These are phyloP conservation scores for Colletotrichum sojae DNA, from an alignment of 2,329 filamentous ascomycete genomes.

Conservation along the genomic window DNA sequence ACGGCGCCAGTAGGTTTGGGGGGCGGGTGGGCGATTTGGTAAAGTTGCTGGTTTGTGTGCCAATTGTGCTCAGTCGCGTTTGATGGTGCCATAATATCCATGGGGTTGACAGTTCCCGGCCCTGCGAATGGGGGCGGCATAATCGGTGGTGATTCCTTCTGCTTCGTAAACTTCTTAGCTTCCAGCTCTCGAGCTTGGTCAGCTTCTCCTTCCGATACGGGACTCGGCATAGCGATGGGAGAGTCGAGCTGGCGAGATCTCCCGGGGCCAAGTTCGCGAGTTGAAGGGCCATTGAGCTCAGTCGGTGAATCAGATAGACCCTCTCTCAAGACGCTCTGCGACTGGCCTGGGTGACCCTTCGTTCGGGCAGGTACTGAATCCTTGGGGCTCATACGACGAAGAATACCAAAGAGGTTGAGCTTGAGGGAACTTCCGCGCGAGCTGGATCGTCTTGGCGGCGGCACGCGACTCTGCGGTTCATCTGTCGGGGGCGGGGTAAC, in stretches of 20 bases:
- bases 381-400: slow-evolving; percentile 50
- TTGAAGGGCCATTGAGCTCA: slow-evolving; percentile 42
- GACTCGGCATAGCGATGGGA: slow-evolving; percentile 29
- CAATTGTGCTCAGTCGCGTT: slow-evolving; percentile 52
- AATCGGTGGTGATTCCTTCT: slow-evolving; percentile 36
- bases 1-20: slow-evolving; percentile 37
- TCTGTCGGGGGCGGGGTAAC: slow-evolving; percentile 45
- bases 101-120: slow-evolving; percentile 66
- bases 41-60: slow-evolving; percentile 52
- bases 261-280: slow-evolving; percentile 9
- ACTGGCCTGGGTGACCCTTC: slow-evolving; percentile 22
- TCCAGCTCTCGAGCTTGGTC: slow-evolving; percentile 14
- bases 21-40: slow-evolving; percentile 47
- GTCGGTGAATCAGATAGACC: slow-evolving; percentile 49
- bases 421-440: slow-evolving; percentile 53
- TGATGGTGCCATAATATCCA: slow-evolving; percentile 66
- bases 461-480: slow-evolving; percentile 27
- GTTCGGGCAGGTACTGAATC: slow-evolving; percentile 18
- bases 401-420: slow-evolving; percentile 53
- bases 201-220: slow-evolving; percentile 26
- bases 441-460: slow-evolving; percentile 44
- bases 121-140: slow-evolving; percentile 46
- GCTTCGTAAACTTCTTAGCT: neutral
- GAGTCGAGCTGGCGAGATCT: slow-evolving; percentile 22
- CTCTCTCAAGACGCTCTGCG: slow-evolving; percentile 30